A percentile compares a stretch with the other conserved stretches of the same genome.
phyloP scores from a whole-genome alignment of 345 rosid species.

The Populus nigra region DNA sequence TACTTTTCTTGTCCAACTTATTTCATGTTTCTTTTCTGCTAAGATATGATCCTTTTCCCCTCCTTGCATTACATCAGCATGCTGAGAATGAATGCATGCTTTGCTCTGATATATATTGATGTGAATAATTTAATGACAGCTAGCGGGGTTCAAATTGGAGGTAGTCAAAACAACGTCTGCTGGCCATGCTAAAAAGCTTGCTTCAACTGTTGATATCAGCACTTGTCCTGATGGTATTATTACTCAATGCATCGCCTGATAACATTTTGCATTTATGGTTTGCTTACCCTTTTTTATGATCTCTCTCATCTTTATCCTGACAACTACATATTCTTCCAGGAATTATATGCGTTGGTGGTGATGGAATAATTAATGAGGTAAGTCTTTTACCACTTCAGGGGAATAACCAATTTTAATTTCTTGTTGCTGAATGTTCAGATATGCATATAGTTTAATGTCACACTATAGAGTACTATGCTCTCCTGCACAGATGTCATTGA shows the following conservation, averaged over 20 bases:
- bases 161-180: conserved; percentile 87
- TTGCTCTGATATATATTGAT: not conserved
- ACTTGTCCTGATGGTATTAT: conserved; percentile 81
- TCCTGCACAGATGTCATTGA: not conserved
- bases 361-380: conserved; percentile 97
- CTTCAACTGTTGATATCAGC: conserved; percentile 83
- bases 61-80: not conserved
- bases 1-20: not conserved
- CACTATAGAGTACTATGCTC: too few relatives aligned
- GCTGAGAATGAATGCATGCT: not conserved
- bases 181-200: conserved; percentile 84
- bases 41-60: not conserved
- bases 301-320: conserved; percentile 21
- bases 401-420: not conserved
- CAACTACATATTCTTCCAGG: conserved; percentile 46
- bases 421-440: not conserved
- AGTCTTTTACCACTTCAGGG: conserved; percentile 21
- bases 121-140: conserved; percentile 43
- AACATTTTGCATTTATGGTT: conserved; percentile 11
- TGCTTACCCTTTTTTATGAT: conserved; percentile 13
- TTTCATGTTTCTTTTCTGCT: not conserved
- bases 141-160: conserved; percentile 94
- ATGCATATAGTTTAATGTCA: not conserved
- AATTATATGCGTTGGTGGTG: conserved; percentile 95
- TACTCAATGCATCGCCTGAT: conserved; percentile 14